A percentile compares a stretch with the other conserved stretches of the same genome.
Conservation (phyloP, 2,329 filamentous ascomycete genomes). For the Tolypocladium sp. region DNA sequence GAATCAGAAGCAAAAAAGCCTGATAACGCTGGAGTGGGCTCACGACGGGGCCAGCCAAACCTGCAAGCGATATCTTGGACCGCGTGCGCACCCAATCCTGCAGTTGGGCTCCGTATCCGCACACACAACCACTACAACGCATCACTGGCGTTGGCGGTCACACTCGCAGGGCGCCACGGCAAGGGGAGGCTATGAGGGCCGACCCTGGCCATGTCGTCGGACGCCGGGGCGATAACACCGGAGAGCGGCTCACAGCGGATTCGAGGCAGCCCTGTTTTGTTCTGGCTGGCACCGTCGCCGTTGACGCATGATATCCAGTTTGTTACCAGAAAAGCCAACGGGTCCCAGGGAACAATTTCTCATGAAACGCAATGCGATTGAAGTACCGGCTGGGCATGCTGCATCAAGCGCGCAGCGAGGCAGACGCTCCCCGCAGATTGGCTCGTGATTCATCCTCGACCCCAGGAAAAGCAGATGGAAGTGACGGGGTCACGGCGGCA, state of each 20-base stretch:
- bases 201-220: not conserved
- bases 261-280: not conserved
- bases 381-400: not conserved
- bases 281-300: not conserved
- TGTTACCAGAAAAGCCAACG: not conserved
- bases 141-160: not conserved
- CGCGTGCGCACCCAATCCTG: not conserved
- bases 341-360: not conserved
- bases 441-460: slow-evolving; percentile 1
- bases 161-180: not conserved
- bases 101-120: not conserved
- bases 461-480: not conserved
- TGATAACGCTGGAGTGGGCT: not conserved
- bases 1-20: not conserved
- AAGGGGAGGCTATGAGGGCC: not conserved
- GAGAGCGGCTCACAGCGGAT: not conserved
- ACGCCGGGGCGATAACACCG: not conserved
- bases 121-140: not conserved
- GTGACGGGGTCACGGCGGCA: slow-evolving; percentile 1
- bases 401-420: not conserved
- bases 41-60: not conserved
- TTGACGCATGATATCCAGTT: not conserved
- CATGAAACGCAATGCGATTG: not conserved
- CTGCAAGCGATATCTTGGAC: slow-evolving; percentile 1
- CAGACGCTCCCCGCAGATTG: not conserved